Conservation (phyloP, 2,329 filamentous ascomycete species). For the Lachnellula suecica region DNA sequence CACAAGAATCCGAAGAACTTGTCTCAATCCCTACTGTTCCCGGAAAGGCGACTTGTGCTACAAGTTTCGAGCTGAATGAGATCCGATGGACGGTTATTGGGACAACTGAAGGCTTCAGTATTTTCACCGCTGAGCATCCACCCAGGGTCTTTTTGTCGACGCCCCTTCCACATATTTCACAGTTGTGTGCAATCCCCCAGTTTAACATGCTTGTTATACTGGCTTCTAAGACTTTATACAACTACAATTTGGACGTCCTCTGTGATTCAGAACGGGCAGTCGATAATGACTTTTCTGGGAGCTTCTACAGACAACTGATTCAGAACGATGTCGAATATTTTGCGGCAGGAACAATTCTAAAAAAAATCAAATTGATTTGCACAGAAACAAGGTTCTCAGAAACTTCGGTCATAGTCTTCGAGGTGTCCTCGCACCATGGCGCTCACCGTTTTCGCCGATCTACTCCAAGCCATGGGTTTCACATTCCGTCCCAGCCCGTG, state of each 20-base stretch:
- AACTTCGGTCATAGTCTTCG: too few relatives aligned
- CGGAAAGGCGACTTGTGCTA: neutral
- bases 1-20: neutral
- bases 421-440: too few relatives aligned
- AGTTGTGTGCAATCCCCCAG: neutral
- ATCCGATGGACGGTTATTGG: neutral
- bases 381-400: too few relatives aligned
- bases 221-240: neutral
- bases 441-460: too few relatives aligned
- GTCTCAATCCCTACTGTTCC: neutral
- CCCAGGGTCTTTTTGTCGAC: neutral
- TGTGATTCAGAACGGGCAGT: neutral
- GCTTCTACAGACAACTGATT: too few relatives aligned
- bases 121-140: neutral
- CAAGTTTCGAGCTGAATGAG: neutral
- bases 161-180: neutral
- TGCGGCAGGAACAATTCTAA: too few relatives aligned
- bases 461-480: too few relatives aligned
- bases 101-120: neutral
- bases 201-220: slow-evolving; percentile 1
- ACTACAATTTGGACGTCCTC: neutral
- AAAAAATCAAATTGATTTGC: too few relatives aligned
- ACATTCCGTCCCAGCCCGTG: too few relatives aligned
- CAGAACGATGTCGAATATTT: too few relatives aligned
- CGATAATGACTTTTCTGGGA: neutral